Percentiles rank a stretch among this genome's conserved stretches.
These are phyloP conservation scores for Juglanconis sp. DNA, from an alignment of 2,329 filamentous ascomycete species.

Conservation along the genomic window DNA sequence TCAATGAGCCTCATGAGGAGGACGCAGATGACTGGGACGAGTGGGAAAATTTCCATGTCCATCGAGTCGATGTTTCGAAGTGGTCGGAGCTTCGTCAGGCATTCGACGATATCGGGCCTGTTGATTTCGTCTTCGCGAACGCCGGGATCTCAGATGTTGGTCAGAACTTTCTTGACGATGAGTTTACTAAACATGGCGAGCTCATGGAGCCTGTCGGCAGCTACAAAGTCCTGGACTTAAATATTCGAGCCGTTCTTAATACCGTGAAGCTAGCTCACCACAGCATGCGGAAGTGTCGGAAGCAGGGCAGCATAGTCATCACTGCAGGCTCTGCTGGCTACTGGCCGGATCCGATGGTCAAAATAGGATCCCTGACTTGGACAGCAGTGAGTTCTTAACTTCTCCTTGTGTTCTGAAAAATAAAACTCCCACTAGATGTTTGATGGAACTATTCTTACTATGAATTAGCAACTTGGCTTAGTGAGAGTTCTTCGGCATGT, in stretches of 20 bases:
- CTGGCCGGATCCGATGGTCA: constrained; percentile 1
- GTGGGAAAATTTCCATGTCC: neutral
- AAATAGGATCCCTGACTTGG: neutral
- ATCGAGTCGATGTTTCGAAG: neutral
- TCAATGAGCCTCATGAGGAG: neutral
- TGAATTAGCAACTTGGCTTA: constrained; percentile 1
- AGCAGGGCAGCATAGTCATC: neutral
- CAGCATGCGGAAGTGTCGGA: neutral
- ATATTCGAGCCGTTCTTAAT: neutral
- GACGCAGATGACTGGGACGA: constrained; percentile 2
- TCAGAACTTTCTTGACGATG: neutral
- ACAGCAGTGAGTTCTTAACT: neutral
- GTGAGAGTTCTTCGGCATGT: neutral
- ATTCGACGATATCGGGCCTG: neutral
- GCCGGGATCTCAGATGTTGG: constrained; percentile 2
- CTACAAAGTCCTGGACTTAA: neutral
- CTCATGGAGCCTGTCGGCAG: neutral
- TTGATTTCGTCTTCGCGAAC: neutral
- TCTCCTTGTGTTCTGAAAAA: neutral
- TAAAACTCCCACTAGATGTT: neutral
- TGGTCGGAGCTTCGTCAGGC: neutral
- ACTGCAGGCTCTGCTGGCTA: neutral
- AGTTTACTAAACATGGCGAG: neutral
- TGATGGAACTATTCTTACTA: too few relatives aligned
- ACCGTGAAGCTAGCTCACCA: constrained; percentile 4